Evolutionary conservation across 345 rosid genomes (phyloP), one percentile per base, ranked within the genome.

Genomic region (Eutrema japonicum): DNA sequence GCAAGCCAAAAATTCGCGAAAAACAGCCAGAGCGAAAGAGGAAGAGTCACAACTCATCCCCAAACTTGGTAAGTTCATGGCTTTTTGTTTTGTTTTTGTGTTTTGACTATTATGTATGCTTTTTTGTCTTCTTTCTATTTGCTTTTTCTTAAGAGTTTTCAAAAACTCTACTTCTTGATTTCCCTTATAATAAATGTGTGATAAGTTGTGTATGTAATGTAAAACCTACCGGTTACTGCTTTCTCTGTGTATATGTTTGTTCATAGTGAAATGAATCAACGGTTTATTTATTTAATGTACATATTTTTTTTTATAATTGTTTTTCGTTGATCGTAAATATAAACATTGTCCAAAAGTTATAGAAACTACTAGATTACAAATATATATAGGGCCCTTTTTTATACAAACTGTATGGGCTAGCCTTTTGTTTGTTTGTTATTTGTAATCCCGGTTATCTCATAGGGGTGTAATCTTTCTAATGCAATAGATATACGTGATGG

Each of bases 1-100:
- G 61, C 79, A 22, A 91, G 96, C 77, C 26, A 83, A 12, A 91
- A 83, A 77, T 94, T 94, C 32, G 97, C 97, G 0, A 87, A 84
- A 41, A 91, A 83, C 67, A 87, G 97, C 76, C 66, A 48, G 75
- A 70, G 82, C 10, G 99, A 94, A 79, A 75, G 97, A 66, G 92
- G 97, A 10, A 67, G 65, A 54, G 52, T 73, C 4, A 61, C 36
- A 11, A 58, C 68, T 51, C 56, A 72, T 49, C 62, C 77, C 6
- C 73, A 77, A 66, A 51, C 62, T 50, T 71, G 50, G 65, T 59
- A 2, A 50, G 7, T 9, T 71, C 2, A 52, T 41, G 11, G 10
- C 6, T 56, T 11, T 13, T 18, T 18, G 22, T 10, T 12, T 63
- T 51, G 10, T 37, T 29, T 6, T 14, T 75, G 32, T 51, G 63